Conservation (phyloP, 225 moss, liverwort and hornwort genomes). For the Pleurozium schreberi region DNA sequence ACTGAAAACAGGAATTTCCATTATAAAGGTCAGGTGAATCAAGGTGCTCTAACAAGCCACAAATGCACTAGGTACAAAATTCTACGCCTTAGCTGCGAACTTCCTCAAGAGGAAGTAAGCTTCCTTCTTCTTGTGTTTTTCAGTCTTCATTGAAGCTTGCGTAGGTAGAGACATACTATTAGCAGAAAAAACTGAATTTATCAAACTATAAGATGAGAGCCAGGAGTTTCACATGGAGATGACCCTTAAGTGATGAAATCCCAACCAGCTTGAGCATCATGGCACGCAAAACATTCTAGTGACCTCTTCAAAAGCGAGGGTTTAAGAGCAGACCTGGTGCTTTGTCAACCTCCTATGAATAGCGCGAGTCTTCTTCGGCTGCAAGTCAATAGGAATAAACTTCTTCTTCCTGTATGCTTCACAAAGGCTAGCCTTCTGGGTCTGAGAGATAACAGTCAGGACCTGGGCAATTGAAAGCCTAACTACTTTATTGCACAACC, state of each 20-base stretch:
- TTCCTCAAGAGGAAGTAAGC: conserved; percentile 33
- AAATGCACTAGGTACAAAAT: not conserved
- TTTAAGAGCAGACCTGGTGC: conserved; percentile 2
- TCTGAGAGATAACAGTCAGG: conserved; percentile 29
- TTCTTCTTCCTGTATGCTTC: conserved; percentile 34
- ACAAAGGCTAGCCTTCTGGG: conserved; percentile 27
- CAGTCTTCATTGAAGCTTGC: conserved; percentile 14
- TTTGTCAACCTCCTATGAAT: conserved; percentile 24
- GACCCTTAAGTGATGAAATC: not conserved
- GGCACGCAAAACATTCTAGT: not conserved
- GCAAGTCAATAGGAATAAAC: conserved; percentile 27
- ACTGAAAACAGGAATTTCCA: conserved; percentile 1
- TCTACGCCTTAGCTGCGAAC: conserved; percentile 29
- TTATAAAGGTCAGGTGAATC: not conserved
- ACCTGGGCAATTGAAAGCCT: conserved; percentile 35
- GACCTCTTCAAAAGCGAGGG: not conserved
- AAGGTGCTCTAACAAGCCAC: conserved; percentile 16
- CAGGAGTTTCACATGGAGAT: not conserved
- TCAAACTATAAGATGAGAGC: not conserved
- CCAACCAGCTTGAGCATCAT: not conserved
- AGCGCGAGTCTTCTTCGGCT: conserved; percentile 28
- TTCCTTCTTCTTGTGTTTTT: conserved; percentile 37
- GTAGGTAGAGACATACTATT: not conserved
- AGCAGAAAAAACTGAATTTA: not conserved
- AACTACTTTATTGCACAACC: conserved; percentile 28